Evolutionary conservation across 2,329 filamentous ascomycete genomes (phyloP), one percentile per base, ranked within the genome.

Genomic region (Pezicula neosporulosa): DNA sequence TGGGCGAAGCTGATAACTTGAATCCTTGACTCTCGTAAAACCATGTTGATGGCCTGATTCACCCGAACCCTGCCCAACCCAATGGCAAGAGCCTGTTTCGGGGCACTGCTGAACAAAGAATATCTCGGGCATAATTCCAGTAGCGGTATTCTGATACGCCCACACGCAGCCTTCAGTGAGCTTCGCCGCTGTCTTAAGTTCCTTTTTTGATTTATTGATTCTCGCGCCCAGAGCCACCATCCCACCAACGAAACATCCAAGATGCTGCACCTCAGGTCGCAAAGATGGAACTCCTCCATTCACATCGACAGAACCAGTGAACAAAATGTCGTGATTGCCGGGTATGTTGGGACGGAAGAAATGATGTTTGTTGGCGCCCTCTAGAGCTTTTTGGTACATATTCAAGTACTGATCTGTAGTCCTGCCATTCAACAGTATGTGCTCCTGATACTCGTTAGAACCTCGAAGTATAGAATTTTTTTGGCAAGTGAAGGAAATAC

Each of bases 311-410:
- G 39, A 38, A 3, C 78, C 85, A 0, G 81, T 73, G 15, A 90
- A 75, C 2, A 90, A 75, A 2, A 91, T 82, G 53, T 90, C 80
- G 3, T 76, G 72, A 42, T 78, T 74, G 3, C 76, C 70, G 0
- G 81, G 80, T 1, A 81, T 77, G 76, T 88, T 83, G 0, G 87
- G 88, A 1, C 84, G 80, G 69, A 85, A 91, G 49, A 92, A 76
- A 3, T 90, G 70, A 56, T 89, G 70, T 47, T 83, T 69, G 41
- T 80, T 79, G 0, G 80, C 80, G 0, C 80, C 76, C 9, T 82
- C 76, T 58, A 87, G 81, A 19, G 80, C 78, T 12, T 66, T 70
- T 52, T 79, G 72, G 64, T 89, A 90, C 74, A 90, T 81, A 3
- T 69, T 72, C 50, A 80, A 77, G 65, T 90, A 91, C 37, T 81